phyloP scores from a whole-genome alignment of 2,329 filamentous ascomycete genomes.

The Penicillium sp. region DNA sequence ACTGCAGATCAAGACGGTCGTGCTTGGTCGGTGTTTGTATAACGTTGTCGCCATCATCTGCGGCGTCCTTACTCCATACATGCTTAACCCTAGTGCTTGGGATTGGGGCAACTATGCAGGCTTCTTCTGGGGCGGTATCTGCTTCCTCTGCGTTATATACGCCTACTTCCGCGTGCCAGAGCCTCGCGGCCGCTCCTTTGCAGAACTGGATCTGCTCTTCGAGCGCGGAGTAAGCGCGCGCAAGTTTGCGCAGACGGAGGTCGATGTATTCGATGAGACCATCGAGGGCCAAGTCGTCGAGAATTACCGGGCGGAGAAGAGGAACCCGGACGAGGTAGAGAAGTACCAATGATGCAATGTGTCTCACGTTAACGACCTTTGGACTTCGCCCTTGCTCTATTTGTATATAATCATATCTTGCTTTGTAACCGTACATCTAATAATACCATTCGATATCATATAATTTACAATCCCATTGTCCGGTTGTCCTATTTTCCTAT shows the following conservation, averaged over 20 bases:
- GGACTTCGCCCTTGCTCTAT: neutral
- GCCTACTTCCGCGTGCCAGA: constrained; percentile 80
- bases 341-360: constrained; percentile 38
- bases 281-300: constrained; percentile 29
- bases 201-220: constrained; percentile 82
- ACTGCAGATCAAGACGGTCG: constrained; percentile 87
- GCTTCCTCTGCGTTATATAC: constrained; percentile 77
- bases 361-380: constrained; percentile 19
- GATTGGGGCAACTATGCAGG: constrained; percentile 84
- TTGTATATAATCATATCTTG: constrained; percentile 15
- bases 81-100: constrained; percentile 86
- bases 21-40: constrained; percentile 76
- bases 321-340: constrained; percentile 54
- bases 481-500: neutral
- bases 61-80: constrained; percentile 81
- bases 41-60: constrained; percentile 81
- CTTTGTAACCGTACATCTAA: constrained; percentile 2
- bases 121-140: constrained; percentile 84
- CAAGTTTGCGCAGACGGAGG: constrained; percentile 63
- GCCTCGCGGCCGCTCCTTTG: constrained; percentile 75
- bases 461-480: neutral
- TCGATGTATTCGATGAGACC: constrained; percentile 55
- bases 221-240: constrained; percentile 69
- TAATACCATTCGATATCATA: neutral
- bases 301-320: constrained; percentile 42